These are phyloP conservation scores for Kodamaea laetipori DNA, from an alignment of 805 yeast species.

Conservation along the genomic window DNA sequence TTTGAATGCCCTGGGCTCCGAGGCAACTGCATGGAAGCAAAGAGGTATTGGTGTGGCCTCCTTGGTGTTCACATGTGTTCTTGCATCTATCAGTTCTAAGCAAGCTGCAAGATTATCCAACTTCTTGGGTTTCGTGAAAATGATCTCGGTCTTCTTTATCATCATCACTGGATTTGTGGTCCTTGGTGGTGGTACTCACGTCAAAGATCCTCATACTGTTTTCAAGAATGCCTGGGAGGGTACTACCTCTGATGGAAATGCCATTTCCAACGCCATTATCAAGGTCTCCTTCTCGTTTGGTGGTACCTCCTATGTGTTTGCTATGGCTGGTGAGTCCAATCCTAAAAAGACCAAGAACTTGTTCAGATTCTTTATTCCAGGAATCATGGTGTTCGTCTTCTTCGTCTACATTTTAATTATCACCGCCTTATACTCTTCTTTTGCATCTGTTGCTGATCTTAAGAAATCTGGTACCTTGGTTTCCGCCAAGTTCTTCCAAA, in stretches of 20 bases:
- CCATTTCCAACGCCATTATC: constrained; percentile 46
- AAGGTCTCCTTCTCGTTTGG: constrained; percentile 47
- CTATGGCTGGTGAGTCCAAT: constrained; percentile 34
- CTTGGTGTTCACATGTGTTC: constrained; percentile 25
- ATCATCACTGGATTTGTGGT: constrained; percentile 38
- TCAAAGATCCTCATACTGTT: constrained; percentile 32
- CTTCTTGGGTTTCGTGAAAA: constrained; percentile 37
- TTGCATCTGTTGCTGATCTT: constrained; percentile 20
- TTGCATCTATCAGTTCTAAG: constrained; percentile 29
- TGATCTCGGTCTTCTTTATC: constrained; percentile 35
- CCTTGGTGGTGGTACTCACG: constrained; percentile 37
- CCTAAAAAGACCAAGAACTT: constrained; percentile 29
- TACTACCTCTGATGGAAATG: constrained; percentile 44
- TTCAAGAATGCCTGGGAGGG: constrained; percentile 43
- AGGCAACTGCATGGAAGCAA: constrained; percentile 34
- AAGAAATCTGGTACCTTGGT: constrained; percentile 32
- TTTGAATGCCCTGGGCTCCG: constrained; percentile 33
- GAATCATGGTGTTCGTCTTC: constrained; percentile 32
- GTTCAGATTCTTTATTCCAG: constrained; percentile 32
- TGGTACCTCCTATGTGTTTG: constrained; percentile 43
- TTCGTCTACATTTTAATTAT: constrained; percentile 33
- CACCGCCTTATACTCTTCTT: constrained; percentile 38
- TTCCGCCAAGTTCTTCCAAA: constrained; percentile 31
- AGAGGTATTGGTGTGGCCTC: constrained; percentile 39
- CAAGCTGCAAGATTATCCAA: constrained; percentile 33